Percentiles rank a stretch among this genome's conserved stretches.
Evolutionary conservation across 2,329 filamentous ascomycete species (phyloP).

Genomic region (Ceratocystis cacaofunesta): DNA sequence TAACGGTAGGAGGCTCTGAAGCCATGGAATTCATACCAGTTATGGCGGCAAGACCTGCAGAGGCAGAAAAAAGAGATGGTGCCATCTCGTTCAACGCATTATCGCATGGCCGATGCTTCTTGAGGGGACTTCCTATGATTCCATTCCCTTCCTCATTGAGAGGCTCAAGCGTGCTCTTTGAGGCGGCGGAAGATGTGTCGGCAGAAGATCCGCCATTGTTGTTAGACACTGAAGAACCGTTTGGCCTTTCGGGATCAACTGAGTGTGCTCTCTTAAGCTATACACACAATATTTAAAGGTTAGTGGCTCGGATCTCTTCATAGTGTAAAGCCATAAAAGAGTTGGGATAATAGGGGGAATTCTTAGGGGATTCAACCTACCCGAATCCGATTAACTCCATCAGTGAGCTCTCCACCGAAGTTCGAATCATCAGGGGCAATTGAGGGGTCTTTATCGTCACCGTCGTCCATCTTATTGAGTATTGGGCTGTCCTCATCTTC

Average conservation of each 20-base stretch:
- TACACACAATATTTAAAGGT: background rate
- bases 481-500: constrained; percentile 52
- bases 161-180: constrained; percentile 14
- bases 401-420: constrained; percentile 59
- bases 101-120: constrained; percentile 53
- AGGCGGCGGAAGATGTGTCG: constrained; percentile 7
- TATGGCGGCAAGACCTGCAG: constrained; percentile 14
- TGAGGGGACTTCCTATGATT: constrained; percentile 52
- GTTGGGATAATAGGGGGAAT: background rate
- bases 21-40: constrained; percentile 14
- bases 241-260: constrained; percentile 41
- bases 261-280: constrained; percentile 73
- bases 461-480: constrained; percentile 49
- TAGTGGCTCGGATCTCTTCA: background rate
- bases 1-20: constrained; percentile 11
- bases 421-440: constrained; percentile 57
- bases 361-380: constrained; percentile 32
- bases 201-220: constrained; percentile 18
- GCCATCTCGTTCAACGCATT: constrained; percentile 11
- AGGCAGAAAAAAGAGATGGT: constrained; percentile 14
- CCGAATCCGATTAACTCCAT: constrained; percentile 69
- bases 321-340: background rate
- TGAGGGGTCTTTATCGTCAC: constrained; percentile 44
- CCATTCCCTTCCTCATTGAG: constrained; percentile 17
- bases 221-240: constrained; percentile 30